Evolutionary conservation across 805 yeast genomes (phyloP), one percentile per base, ranked within the genome.

Genomic region (Kodamaea hsintzibuensis): DNA sequence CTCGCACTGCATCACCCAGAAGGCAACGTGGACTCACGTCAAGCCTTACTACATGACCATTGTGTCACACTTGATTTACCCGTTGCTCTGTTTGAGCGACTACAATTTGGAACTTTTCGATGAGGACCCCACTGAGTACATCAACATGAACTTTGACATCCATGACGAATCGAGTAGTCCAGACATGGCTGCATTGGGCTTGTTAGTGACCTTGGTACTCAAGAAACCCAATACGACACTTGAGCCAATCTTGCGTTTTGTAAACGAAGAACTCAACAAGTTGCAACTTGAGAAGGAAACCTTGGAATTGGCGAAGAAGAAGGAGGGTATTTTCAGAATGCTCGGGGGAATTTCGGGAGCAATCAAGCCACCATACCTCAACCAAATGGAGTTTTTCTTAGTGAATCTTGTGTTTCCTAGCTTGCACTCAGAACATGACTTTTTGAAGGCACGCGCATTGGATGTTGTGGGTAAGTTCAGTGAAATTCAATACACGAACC

Each of bases 71-170:
- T 83, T 93, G 52, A 78, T 93, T 8, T 87, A 81, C 69, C 96
- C 96, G 1, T 72, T 88, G 53, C 70, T 93, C 54, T 82, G 91
- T 59, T 88, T 95, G 1, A 77, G 81, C 7, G 85, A 84, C 51
- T 84, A 80, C 6, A 82, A 84, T 16, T 73, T 90, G 53, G 96
- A 89, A 59, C 70, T 82, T 3, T 92, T 89, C 71, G 96, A 91
- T 57, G 84, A 81, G 57, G 97, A 92, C 62, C 97, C 97, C 2
- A 87, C 83, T 53, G 97, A 91, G 66, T 95, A 90, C 67, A 84
- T 93, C 52, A 89, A 90, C 67, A 76, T 85, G 50, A 81, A 81
- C 51, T 78, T 91, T 62, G 77, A 74, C 58, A 61, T 66, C 37
- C 68, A 86, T 60, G 95, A 88, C 51, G 84, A 78, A 42, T 63